phyloP scores from a whole-genome alignment of 2,329 filamentous ascomycete species.

The Didymellaceae sp. region DNA sequence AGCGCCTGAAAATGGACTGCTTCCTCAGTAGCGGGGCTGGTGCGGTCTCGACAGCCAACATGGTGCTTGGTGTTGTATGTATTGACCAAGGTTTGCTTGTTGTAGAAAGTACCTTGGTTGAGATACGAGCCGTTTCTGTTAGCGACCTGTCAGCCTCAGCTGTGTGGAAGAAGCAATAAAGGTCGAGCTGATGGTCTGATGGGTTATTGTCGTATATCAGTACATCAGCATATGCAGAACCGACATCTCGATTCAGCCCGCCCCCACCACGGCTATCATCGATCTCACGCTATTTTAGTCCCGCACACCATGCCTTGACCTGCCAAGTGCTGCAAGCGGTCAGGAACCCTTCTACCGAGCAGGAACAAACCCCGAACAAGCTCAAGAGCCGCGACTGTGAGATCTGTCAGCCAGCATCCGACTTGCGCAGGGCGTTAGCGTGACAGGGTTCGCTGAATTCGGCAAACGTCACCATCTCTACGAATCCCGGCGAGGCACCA shows the following conservation, averaged over 20 bases:
- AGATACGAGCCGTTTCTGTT: slow-evolving; percentile 7
- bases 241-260: slow-evolving; percentile 8
- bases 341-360: slow-evolving; percentile 4
- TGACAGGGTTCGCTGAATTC: slow-evolving; percentile 1
- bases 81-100: neutral
- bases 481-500: neutral
- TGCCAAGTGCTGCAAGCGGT: slow-evolving; percentile 11
- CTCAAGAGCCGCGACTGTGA: neutral
- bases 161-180: neutral
- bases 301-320: slow-evolving; percentile 3
- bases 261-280: slow-evolving; percentile 7
- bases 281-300: neutral
- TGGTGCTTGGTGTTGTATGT: slow-evolving; percentile 6
- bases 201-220: slow-evolving; percentile 13
- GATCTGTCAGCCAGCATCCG: slow-evolving; percentile 4
- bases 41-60: slow-evolving; percentile 21
- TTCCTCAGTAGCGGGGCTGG: slow-evolving; percentile 22
- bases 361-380: slow-evolving; percentile 1
- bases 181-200: slow-evolving; percentile 1
- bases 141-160: slow-evolving; percentile 6
- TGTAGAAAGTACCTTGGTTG: slow-evolving; percentile 1
- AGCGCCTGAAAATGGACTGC: slow-evolving; percentile 29
- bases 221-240: slow-evolving; percentile 1
- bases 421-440: neutral
- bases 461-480: slow-evolving; percentile 5